Evolutionary conservation across 1,284 basidiomycete species (phyloP).

Genomic region (Mycena citricolor): DNA sequence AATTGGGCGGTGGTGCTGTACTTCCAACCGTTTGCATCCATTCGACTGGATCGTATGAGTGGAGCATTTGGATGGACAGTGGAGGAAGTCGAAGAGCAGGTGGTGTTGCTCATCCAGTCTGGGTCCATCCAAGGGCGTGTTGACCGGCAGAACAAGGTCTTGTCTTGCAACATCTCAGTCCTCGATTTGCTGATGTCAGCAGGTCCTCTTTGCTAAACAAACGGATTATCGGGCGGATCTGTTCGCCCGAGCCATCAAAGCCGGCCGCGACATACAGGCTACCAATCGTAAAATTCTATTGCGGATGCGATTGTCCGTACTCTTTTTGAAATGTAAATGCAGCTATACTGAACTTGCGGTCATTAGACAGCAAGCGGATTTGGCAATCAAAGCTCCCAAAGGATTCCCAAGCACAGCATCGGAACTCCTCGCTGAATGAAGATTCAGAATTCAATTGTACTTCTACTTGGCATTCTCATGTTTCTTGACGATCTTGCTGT

Average conservation of each 20-base stretch:
- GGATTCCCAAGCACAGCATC: no score
- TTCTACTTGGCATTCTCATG: no score
- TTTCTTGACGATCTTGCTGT: no score
- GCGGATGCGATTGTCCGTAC: conserved; percentile 70
- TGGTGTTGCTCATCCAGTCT: conserved; percentile 71
- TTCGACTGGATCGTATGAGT: conserved; percentile 79
- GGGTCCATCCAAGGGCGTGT: conserved; percentile 77
- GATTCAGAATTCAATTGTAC: no score
- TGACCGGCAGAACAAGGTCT: conserved; percentile 78
- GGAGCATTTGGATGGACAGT: conserved; percentile 79
- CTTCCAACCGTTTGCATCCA: conserved; percentile 81
- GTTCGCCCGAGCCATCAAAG: conserved; percentile 71
- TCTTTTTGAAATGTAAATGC: conserved; percentile 2
- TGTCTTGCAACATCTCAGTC: conserved; percentile 1
- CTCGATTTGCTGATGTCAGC: background rate
- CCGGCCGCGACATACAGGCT: conserved; percentile 66
- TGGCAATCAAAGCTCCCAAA: conserved; percentile 52
- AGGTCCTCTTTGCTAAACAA: conserved; percentile 75
- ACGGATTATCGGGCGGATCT: conserved; percentile 72
- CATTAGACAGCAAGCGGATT: conserved; percentile 66
- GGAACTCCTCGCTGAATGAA: no score
- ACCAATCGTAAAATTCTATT: conserved; percentile 74
- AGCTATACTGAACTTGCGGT: conserved; percentile 14
- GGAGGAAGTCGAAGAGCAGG: conserved; percentile 65
- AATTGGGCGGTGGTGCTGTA: conserved; percentile 79